Evolutionary conservation across 2,329 filamentous ascomycete genomes (phyloP), one percentile per base, ranked within the genome.

Genomic region (Zalaria sp.): DNA sequence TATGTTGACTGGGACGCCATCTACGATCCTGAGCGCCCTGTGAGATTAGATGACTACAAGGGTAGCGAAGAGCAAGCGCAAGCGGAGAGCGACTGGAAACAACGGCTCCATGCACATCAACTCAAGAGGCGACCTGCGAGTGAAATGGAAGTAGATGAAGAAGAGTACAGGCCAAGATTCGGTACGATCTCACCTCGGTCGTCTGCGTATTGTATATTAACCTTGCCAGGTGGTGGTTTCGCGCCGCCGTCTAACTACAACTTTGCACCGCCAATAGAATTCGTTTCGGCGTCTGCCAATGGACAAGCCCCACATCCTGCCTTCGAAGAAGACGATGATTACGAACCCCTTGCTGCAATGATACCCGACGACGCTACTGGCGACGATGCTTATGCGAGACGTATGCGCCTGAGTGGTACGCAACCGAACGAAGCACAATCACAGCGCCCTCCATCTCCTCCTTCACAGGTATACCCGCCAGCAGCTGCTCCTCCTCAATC

Each of bases 11-110:
- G 87, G 87, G 83, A 93, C 57, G 86, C 93, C 57, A 75, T 91
- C 25, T 95, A 94, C 58, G 88, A 94, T 54, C 84, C 86, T 1
- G 69, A 81, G 7, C 69, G 83, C 34, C 87, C 88, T 5, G 93
- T 84, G 34, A 87, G 79, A 50, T 83, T 89, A 39, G 82, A 88
- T 42, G 83, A 89, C 54, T 95, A 91, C 57, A 73, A 83, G 45
- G 71, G 79, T 46, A 91, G 85, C 54, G 85, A 93, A 44, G 87
- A 93, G 62, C 81, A 84, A 56, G 75, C 88, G 45, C 67, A 73
- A 11, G 86, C 93, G 57, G 74, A 87, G 3, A 72, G 76, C 43
- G 86, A 93, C 52, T 95, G 88, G 88, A 93, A 88, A 57, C 76
- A 80, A 34, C 65, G 83, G 32, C 67, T 94, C 9, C 88, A 91